Percentiles rank a stretch among this genome's conserved stretches.
Conservation (phyloP, 1,284 basidiomycete species). For the Ustilago bromivora region DNA sequence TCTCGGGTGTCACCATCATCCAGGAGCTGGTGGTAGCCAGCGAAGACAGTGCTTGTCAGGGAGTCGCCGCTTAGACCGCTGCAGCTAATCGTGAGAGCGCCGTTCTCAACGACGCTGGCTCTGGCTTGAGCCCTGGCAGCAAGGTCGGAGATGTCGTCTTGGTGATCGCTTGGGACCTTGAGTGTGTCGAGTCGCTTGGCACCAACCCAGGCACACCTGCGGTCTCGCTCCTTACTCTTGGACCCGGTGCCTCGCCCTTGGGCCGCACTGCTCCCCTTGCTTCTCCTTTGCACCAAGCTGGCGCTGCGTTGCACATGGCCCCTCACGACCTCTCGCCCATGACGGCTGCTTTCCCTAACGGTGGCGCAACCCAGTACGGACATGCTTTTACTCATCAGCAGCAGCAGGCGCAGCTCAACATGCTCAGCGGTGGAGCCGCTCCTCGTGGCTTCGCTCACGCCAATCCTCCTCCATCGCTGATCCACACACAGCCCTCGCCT, state of each 20-base stretch:
- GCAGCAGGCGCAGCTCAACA: conserved; percentile 37
- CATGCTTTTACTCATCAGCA: conserved; percentile 26
- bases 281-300: conserved; percentile 42
- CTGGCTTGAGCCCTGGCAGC: conserved; percentile 63
- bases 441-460: conserved; percentile 23
- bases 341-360: conserved; percentile 35
- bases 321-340: conserved; percentile 38
- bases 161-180: conserved; percentile 70
- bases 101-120: conserved; percentile 32
- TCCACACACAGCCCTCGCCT: conserved; percentile 57
- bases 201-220: conserved; percentile 59
- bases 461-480: conserved; percentile 47
- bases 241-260: conserved; percentile 40
- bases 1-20: conserved; percentile 68
- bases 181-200: conserved; percentile 64
- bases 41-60: conserved; percentile 32
- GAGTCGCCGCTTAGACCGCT: neutral
- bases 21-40: conserved; percentile 70
- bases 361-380: conserved; percentile 9
- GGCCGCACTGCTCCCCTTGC: conserved; percentile 34
- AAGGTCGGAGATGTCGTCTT: conserved; percentile 70
- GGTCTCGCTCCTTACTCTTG: conserved; percentile 58
- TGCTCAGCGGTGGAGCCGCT: conserved; percentile 19
- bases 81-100: conserved; percentile 20
- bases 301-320: conserved; percentile 23